phyloP scores from a whole-genome alignment of 2,329 filamentous ascomycete genomes.

The Berkeleyomyces rouxiae region DNA sequence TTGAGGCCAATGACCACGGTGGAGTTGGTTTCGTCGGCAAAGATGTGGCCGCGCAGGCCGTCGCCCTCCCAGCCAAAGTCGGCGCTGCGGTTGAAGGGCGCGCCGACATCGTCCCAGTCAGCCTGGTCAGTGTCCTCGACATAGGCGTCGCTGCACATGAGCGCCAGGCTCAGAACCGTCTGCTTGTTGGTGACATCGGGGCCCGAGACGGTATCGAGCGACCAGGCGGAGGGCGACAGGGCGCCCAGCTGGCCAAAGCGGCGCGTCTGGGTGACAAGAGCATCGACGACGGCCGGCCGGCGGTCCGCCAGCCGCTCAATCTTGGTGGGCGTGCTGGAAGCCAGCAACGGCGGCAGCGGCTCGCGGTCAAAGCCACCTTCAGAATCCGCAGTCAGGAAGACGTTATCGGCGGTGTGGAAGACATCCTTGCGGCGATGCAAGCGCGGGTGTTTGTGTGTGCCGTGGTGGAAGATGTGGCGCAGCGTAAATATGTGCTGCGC shows the following conservation, averaged over 20 bases:
- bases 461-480: slow-evolving; percentile 85
- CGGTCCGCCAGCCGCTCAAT: slow-evolving; percentile 76
- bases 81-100: slow-evolving; percentile 65
- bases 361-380: slow-evolving; percentile 40
- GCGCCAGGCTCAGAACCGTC: slow-evolving; percentile 68
- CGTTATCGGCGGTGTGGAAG: slow-evolving; percentile 29
- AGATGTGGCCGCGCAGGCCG: slow-evolving; percentile 81
- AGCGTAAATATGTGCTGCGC: slow-evolving; percentile 49
- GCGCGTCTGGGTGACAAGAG: slow-evolving; percentile 57
- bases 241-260: slow-evolving; percentile 49
- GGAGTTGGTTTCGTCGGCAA: slow-evolving; percentile 67
- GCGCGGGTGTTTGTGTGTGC: slow-evolving; percentile 58
- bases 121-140: slow-evolving; percentile 52
- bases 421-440: slow-evolving; percentile 68
- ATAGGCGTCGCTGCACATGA: slow-evolving; percentile 83
- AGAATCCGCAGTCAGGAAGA: slow-evolving; percentile 46
- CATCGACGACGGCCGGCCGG: slow-evolving; percentile 58
- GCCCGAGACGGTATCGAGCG: slow-evolving; percentile 56
- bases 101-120: slow-evolving; percentile 71
- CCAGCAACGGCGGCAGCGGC: slow-evolving; percentile 36
- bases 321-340: slow-evolving; percentile 45
- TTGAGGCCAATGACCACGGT: slow-evolving; percentile 88
- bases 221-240: slow-evolving; percentile 64
- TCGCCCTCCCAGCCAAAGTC: slow-evolving; percentile 90
- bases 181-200: slow-evolving; percentile 76